Percentiles rank a stretch among this genome's conserved stretches.
Evolutionary conservation across 1,284 basidiomycete genomes (phyloP).

Genomic region (Malassezia sympodialis): DNA sequence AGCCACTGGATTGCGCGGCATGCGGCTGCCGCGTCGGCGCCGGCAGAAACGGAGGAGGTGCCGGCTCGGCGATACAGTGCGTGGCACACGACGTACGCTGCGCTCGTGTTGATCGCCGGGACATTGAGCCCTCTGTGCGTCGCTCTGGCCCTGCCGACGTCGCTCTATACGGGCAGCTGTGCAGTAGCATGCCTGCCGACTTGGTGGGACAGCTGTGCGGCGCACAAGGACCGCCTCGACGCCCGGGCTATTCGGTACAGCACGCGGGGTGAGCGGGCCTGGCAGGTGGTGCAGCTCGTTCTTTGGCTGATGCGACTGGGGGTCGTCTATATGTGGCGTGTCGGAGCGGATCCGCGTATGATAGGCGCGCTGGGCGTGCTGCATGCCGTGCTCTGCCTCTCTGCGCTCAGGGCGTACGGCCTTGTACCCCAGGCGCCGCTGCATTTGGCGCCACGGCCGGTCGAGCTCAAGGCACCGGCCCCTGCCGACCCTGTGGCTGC

Average conservation of each 20-base stretch:
- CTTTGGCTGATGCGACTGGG: not conserved
- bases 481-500: not conserved
- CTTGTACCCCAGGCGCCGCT: not conserved
- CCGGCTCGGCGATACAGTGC: not conserved
- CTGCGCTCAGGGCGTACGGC: not conserved
- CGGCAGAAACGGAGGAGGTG: not conserved
- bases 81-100: not conserved
- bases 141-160: not conserved
- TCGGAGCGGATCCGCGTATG: not conserved
- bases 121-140: not conserved
- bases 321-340: not conserved
- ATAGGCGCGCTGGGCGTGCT: not conserved
- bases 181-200: not conserved
- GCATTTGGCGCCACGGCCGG: not conserved
- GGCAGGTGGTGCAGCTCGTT: not conserved
- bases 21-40: not conserved
- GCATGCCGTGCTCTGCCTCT: not conserved
- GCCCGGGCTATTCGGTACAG: not conserved
- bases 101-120: not conserved
- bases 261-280: not conserved
- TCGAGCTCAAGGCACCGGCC: not conserved
- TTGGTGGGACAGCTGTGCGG: not conserved
- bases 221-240: not conserved
- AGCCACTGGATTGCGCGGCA: slow-evolving; percentile 21
- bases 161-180: not conserved